Percentiles rank a stretch among this genome's conserved stretches.
These are phyloP conservation scores for Curvularia eragrostidis DNA, from an alignment of 2,329 filamentous ascomycete genomes.

Conservation along the genomic window DNA sequence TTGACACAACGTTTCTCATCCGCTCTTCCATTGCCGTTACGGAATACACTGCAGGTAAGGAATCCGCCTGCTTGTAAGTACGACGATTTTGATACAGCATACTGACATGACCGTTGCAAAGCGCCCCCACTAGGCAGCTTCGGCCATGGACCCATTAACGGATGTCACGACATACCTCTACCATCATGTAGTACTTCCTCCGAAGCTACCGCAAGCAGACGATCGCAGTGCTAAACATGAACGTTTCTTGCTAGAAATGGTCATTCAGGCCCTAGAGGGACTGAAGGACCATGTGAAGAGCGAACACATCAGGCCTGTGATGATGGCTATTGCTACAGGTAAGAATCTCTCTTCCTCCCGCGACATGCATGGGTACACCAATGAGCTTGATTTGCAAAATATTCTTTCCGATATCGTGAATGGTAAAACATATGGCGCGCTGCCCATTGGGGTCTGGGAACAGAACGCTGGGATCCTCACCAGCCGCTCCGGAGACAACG, in stretches of 20 bases:
- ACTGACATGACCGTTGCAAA: neutral
- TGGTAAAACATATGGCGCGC: slow-evolving; percentile 8
- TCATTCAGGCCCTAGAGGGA: slow-evolving; percentile 19
- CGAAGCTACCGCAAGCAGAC: slow-evolving; percentile 53
- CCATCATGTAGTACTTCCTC: slow-evolving; percentile 59
- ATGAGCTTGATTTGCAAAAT: slow-evolving; percentile 15
- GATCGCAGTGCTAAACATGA: slow-evolving; percentile 32
- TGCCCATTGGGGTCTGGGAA: slow-evolving; percentile 52
- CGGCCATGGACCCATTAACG: slow-evolving; percentile 8
- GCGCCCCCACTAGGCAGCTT: too few species aligned
- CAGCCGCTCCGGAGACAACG: slow-evolving; percentile 24
- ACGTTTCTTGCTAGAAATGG: slow-evolving; percentile 22
- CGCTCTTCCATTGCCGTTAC: too few species aligned
- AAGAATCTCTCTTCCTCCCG: slow-evolving; percentile 21
- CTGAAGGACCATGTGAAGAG: slow-evolving; percentile 11
- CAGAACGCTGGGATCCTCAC: slow-evolving; percentile 59
- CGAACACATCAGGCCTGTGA: slow-evolving; percentile 10
- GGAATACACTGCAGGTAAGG: neutral
- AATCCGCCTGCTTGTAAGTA: too few species aligned
- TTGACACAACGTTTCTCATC: neutral
- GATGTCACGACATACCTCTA: slow-evolving; percentile 19
- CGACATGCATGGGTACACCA: slow-evolving; percentile 19
- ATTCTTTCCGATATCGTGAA: slow-evolving; percentile 25
- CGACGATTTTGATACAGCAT: neutral
- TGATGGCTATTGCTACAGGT: slow-evolving; percentile 19